Evolutionary conservation across 169 alveolate genomes (phyloP), one percentile per base, ranked within the genome.

Genomic region (Eimeria zaria): DNA sequence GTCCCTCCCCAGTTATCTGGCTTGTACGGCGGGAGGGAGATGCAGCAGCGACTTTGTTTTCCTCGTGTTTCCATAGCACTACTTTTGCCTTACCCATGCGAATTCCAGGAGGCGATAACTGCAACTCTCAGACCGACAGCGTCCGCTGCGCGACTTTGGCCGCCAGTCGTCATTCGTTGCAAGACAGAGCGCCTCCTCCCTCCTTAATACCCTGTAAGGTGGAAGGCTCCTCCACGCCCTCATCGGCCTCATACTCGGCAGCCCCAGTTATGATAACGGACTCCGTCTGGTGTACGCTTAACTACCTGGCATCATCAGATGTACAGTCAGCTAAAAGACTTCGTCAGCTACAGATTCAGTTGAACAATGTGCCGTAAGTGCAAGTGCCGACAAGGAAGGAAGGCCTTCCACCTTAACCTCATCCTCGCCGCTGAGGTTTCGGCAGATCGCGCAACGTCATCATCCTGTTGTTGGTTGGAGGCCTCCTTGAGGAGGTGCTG

Each of bases 391-490:
- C 2, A 0, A 11, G 85, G 60, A 74, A n/a, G 85, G 41, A 39
- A 44, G 85, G 73, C 67, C 71, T 81, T 33, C 89, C 69, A 48
- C 44, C 39, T 81, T 81, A 81, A 81, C 89, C 89, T 81, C 89
- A 81, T 30, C 89, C 89, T 46, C 89, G 18, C 30, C 89, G 41
- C 89, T 81, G 89, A 14, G 89, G 89, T 27, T 81, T 44, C 33
- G 89, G 89, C 46, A 81, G 89, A 81, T 81, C 89, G 67, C 89
- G 89, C 69, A 81, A 51, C 89, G 89, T 81, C 89, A 81, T 81
- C 89, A 81, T 81, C 89, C 89, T 48, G 89, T 51, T 81, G 48
- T 22, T 46, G 53, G 73, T 41, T 46, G 89, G 89, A 39, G 41
- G 89, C 89, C 89, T 81, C 73, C 89, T 12, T 14, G 89, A 81